Conservation (phyloP, 2,329 filamentous ascomycete genomes). For the Graphium sp. region DNA sequence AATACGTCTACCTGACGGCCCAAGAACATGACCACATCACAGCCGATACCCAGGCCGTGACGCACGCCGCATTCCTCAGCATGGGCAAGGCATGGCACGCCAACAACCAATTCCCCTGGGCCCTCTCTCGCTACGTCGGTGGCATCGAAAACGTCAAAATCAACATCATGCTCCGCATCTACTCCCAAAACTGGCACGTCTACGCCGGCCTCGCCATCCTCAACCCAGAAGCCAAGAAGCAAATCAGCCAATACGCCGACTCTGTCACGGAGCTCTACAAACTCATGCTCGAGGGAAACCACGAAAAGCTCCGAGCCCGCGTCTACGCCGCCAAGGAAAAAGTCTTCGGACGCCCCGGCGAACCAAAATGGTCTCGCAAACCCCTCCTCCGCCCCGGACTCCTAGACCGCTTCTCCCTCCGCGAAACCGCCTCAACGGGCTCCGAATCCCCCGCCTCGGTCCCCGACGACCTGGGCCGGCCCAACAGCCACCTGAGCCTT, state of each 20-base stretch:
- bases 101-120: constrained; percentile 92
- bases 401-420: constrained; percentile 77
- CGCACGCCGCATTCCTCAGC: constrained; percentile 87
- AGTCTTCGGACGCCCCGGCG: constrained; percentile 60
- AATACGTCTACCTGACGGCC: constrained; percentile 74
- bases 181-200: constrained; percentile 98
- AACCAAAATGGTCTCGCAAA: constrained; percentile 39
- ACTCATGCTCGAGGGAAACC: constrained; percentile 79
- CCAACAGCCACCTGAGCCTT: constrained; percentile 86
- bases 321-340: constrained; percentile 49
- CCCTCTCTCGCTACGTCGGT: constrained; percentile 84
- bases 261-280: constrained; percentile 92
- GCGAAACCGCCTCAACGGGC: constrained; percentile 30
- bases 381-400: constrained; percentile 67
- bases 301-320: constrained; percentile 53
- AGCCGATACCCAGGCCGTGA: constrained; percentile 94
- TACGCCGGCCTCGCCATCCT: constrained; percentile 95
- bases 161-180: constrained; percentile 93
- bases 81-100: constrained; percentile 98
- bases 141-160: constrained; percentile 99
- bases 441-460: constrained; percentile 21
- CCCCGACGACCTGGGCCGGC: constrained; percentile 33
- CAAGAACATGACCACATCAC: constrained; percentile 91
- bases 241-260: constrained; percentile 87
- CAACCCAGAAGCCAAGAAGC: constrained; percentile 79